Evolutionary conservation across 768 basidiomycete species (phyloP).

Genomic region (Mycena amicta): DNA sequence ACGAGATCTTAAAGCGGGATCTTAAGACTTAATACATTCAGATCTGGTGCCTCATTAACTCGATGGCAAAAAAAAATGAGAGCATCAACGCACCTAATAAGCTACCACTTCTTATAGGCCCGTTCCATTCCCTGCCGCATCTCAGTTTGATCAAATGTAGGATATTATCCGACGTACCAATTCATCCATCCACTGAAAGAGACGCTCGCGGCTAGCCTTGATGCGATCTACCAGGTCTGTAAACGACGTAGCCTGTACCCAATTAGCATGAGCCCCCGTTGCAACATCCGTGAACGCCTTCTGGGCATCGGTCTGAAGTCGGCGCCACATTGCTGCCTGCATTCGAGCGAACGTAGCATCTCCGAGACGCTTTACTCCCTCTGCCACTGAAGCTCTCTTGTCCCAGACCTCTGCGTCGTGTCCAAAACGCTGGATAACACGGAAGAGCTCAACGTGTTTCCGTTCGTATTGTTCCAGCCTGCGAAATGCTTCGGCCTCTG

Average conservation of each 20-base stretch:
- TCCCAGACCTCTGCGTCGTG: not conserved
- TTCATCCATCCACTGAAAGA: not conserved
- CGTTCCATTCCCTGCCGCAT: no score
- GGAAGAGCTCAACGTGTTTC: not conserved
- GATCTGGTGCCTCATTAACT: no score
- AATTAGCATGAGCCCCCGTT: not conserved
- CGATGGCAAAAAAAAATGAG: no score
- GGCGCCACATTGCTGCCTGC: not conserved
- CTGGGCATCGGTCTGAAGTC: not conserved
- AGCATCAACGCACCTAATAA: no score
- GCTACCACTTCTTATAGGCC: no score
- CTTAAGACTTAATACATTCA: no score
- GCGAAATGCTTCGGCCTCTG: not conserved
- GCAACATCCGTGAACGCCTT: not conserved
- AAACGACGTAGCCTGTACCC: not conserved
- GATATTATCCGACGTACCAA: no score
- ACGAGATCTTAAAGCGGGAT: no score
- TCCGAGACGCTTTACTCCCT: no score
- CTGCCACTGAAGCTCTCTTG: not conserved
- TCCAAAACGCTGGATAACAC: not conserved
- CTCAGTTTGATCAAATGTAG: no score
- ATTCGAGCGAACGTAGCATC: not conserved
- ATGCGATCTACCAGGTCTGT: not conserved
- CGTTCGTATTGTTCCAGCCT: not conserved
- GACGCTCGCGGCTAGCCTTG: not conserved